These are phyloP conservation scores for Fusarium sp. DNA, from an alignment of 2,329 filamentous ascomycete species.

Conservation along the genomic window DNA sequence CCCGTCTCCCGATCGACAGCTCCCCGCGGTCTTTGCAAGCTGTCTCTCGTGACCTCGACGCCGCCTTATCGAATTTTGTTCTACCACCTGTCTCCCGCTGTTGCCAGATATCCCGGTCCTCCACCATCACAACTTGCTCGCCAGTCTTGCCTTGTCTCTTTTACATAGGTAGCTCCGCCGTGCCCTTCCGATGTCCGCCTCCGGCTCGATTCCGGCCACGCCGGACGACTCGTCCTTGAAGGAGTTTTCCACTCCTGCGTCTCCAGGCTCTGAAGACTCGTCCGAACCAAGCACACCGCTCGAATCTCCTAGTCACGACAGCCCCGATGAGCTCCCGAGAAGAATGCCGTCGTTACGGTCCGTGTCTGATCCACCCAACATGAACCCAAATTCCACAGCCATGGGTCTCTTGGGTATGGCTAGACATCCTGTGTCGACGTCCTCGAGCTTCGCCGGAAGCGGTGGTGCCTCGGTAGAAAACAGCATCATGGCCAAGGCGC, in stretches of 20 bases:
- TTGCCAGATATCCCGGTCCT: slow-evolving; percentile 1
- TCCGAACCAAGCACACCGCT: slow-evolving; percentile 63
- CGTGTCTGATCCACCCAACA: slow-evolving; percentile 70
- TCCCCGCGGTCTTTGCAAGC: slow-evolving; percentile 25
- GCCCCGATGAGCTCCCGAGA: slow-evolving; percentile 55
- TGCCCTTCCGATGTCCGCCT: slow-evolving; percentile 41
- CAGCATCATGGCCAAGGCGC: slow-evolving; percentile 61
- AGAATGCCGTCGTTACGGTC: slow-evolving; percentile 71
- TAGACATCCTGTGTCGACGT: slow-evolving; percentile 62
- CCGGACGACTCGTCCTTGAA: slow-evolving; percentile 59
- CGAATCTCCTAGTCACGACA: slow-evolving; percentile 54
- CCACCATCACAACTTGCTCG: slow-evolving; percentile 2
- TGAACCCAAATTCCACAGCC: slow-evolving; percentile 88
- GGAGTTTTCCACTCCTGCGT: slow-evolving; percentile 53
- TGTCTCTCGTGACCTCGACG: slow-evolving; percentile 36
- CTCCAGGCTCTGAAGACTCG: slow-evolving; percentile 60
- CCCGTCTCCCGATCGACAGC: slow-evolving; percentile 41
- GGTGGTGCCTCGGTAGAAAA: slow-evolving; percentile 51
- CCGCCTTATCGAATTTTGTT: slow-evolving; percentile 22
- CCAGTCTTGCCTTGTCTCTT: neutral
- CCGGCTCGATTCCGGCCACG: slow-evolving; percentile 58
- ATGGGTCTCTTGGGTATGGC: slow-evolving; percentile 80
- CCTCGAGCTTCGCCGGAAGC: slow-evolving; percentile 51
- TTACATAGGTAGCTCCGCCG: slow-evolving; percentile 9
- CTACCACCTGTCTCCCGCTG: slow-evolving; percentile 11